A percentile compares a stretch with the other conserved stretches of the same genome.
Conservation (phyloP, 495 filamentous ascomycete species). For the Xylaria sp. region DNA sequence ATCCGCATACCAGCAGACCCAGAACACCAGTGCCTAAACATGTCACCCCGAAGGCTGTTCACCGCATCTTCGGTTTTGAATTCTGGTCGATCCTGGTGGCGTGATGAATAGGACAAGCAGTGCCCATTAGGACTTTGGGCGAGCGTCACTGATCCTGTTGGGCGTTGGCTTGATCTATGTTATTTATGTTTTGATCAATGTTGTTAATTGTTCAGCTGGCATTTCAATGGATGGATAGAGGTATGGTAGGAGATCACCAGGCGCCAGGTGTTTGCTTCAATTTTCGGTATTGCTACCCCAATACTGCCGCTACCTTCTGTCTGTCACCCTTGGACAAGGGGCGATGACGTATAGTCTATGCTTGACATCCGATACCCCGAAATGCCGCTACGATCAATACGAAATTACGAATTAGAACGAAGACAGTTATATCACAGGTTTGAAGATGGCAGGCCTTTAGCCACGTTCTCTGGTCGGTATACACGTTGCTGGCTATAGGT, state of each 20-base stretch:
- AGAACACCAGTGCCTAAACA: not conserved
- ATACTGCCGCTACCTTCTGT: not conserved
- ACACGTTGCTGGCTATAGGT: not conserved
- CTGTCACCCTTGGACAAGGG: not conserved
- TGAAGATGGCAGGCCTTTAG: not conserved
- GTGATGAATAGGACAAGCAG: not conserved
- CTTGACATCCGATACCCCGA: not conserved
- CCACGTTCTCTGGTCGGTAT: not conserved
- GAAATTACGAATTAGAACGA: constrained; percentile 20
- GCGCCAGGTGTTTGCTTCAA: constrained; percentile 1
- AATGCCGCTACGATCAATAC: not conserved
- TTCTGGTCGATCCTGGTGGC: constrained; percentile 4
- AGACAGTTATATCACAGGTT: not conserved
- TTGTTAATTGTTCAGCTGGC: constrained; percentile 8
- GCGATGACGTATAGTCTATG: not conserved
- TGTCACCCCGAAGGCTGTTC: constrained; percentile 11
- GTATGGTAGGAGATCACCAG: constrained; percentile 10
- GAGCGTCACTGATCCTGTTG: not conserved
- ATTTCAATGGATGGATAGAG: constrained; percentile 22
- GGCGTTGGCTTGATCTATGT: constrained; percentile 14
- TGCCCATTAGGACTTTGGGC: not conserved
- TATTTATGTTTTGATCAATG: constrained; percentile 13
- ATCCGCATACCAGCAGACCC: not conserved
- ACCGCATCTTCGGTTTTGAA: not conserved
- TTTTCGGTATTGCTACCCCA: constrained; percentile 4